phyloP scores from a whole-genome alignment of 768 basidiomycete genomes.

The Kwoniella mangroviensis region DNA sequence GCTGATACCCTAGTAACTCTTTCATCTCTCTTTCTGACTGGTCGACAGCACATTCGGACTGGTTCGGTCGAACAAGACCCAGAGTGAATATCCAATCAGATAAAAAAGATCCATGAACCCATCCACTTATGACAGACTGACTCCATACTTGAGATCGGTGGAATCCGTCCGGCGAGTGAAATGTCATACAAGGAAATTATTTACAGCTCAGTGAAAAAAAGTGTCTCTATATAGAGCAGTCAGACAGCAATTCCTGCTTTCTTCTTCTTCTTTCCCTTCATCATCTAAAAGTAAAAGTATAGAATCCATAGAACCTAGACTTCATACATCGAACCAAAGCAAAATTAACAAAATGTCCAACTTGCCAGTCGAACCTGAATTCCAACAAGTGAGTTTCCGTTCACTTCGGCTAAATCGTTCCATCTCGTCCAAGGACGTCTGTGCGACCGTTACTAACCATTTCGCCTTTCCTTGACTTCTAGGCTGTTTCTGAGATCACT shows the following conservation, averaged over 20 bases:
- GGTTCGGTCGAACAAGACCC: conserved; percentile 4
- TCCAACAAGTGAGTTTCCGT: conserved; percentile 64
- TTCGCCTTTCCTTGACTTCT: background rate
- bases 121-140: background rate
- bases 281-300: background rate
- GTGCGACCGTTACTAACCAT: background rate
- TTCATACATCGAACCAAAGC: background rate
- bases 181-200: background rate
- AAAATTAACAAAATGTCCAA: conserved; percentile 44
- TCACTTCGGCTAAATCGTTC: conserved; percentile 11
- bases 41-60: background rate
- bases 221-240: conserved; percentile 8
- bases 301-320: background rate
- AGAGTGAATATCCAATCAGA: background rate
- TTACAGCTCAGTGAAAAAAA: background rate
- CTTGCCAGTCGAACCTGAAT: conserved; percentile 68
- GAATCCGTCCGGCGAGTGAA: background rate
- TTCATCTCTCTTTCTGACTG: background rate
- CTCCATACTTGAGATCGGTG: background rate
- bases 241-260: background rate
- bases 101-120: background rate
- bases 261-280: conserved; percentile 19
- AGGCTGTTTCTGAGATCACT: conserved; percentile 72
- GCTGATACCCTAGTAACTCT: background rate
- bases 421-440: conserved; percentile 6